phyloP scores from a whole-genome alignment of 352 stramenopile genomes.

The Pseudoperonospora humuli region DNA sequence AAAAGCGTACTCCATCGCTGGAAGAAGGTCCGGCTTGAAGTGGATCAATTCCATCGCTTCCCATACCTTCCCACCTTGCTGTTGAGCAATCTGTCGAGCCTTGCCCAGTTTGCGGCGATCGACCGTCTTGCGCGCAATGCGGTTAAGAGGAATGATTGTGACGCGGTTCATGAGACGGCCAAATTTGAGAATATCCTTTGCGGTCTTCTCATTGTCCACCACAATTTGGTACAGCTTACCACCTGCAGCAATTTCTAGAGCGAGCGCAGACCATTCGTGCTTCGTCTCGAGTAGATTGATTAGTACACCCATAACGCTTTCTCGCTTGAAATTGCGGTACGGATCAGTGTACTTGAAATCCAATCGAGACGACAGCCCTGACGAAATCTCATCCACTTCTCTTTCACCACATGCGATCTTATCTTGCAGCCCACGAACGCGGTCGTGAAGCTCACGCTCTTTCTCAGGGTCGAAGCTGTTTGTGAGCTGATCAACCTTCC shows the following conservation, averaged over 20 bases:
- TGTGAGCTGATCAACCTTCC: constrained; percentile 47
- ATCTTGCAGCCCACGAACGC: constrained; percentile 52
- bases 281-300: constrained; percentile 94
- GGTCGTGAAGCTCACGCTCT: constrained; percentile 54
- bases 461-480: constrained; percentile 69
- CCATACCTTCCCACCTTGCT: constrained; percentile 86
- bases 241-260: constrained; percentile 96
- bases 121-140: constrained; percentile 86
- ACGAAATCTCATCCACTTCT: constrained; percentile 89
- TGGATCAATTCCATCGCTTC: constrained; percentile 95
- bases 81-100: constrained; percentile 76
- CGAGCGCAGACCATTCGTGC: constrained; percentile 89
- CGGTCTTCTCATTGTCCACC: constrained; percentile 97
- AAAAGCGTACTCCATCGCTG: constrained; percentile 98
- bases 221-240: constrained; percentile 99
- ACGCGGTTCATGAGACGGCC: constrained; percentile 93
- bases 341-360: constrained; percentile 96
- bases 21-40: constrained; percentile 91
- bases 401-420: constrained; percentile 66
- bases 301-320: constrained; percentile 96
- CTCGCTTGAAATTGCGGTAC: constrained; percentile 90
- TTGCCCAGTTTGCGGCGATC: constrained; percentile 69
- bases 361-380: constrained; percentile 91
- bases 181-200: constrained; percentile 96
- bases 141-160: constrained; percentile 98